Percentiles rank a stretch among this genome's conserved stretches.
These are phyloP conservation scores for Discostella stelligeroides DNA, from an alignment of 108 stramenopile genomes.

Conservation along the genomic window DNA sequence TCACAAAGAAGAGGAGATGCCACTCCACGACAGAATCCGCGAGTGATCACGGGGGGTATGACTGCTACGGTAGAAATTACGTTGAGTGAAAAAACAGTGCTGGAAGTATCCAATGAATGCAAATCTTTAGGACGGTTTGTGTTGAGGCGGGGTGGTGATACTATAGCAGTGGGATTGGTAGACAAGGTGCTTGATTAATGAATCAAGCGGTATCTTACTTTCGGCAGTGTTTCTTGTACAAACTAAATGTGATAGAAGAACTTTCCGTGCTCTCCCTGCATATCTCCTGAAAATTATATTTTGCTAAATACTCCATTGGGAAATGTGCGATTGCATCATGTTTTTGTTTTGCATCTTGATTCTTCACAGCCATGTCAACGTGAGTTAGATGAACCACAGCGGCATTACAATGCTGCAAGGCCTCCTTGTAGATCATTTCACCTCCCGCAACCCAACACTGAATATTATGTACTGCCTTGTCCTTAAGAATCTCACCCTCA, in stretches of 20 bases:
- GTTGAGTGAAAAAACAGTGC: slow-evolving; percentile 43
- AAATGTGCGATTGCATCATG: slow-evolving; percentile 27
- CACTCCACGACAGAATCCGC: slow-evolving; percentile 47
- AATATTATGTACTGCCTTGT: slow-evolving; percentile 5
- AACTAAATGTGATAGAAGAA: slow-evolving; percentile 28
- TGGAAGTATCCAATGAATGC: slow-evolving; percentile 46
- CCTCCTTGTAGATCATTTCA: slow-evolving; percentile 69
- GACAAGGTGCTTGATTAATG: slow-evolving; percentile 33
- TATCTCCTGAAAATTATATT: slow-evolving; percentile 23
- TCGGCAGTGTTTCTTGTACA: slow-evolving; percentile 11
- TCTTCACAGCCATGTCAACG: slow-evolving; percentile 39
- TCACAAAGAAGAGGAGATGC: slow-evolving; percentile 29
- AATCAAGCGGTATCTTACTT: not conserved
- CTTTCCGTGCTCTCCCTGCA: slow-evolving; percentile 12
- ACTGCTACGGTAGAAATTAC: slow-evolving; percentile 79
- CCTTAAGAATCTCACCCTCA: not conserved
- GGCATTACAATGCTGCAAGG: slow-evolving; percentile 55
- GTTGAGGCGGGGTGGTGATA: slow-evolving; percentile 50
- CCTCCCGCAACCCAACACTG: slow-evolving; percentile 85
- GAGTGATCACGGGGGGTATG: slow-evolving; percentile 60
- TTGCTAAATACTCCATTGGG: slow-evolving; percentile 19
- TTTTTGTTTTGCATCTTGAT: not conserved
- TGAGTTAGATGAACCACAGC: slow-evolving; percentile 62
- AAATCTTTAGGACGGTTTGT: slow-evolving; percentile 52
- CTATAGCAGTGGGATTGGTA: slow-evolving; percentile 50